phyloP scores from a whole-genome alignment of 345 rosid species.

The Gossypium longicalyx region DNA sequence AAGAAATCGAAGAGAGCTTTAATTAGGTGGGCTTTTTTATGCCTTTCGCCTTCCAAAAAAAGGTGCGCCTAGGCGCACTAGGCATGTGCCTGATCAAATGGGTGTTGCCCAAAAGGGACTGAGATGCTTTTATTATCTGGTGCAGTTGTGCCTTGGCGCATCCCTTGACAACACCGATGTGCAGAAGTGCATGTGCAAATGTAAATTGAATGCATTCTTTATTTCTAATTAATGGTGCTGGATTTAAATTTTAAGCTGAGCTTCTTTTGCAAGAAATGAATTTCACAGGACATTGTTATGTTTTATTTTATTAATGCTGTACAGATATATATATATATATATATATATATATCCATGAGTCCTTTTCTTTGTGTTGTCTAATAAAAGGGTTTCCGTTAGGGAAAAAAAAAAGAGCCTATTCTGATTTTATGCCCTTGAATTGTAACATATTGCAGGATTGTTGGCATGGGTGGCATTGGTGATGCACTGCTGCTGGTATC shows the following conservation, averaged over 20 bases:
- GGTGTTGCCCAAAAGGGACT: not conserved
- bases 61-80: not conserved
- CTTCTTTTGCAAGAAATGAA: not conserved
- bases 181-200: slow-evolving; percentile 40
- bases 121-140: not conserved
- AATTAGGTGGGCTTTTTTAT: not conserved
- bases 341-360: too few species aligned
- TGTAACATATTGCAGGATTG: slow-evolving; percentile 62
- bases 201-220: not conserved
- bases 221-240: not conserved
- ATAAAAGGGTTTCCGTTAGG: not conserved
- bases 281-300: not conserved
- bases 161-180: not conserved
- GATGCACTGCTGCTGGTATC: slow-evolving; percentile 76
- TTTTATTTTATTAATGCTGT: not conserved
- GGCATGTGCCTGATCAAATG: not conserved
- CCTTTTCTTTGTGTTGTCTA: not conserved
- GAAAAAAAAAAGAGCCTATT: not conserved
- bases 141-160: not conserved
- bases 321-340: not conserved
- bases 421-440: not conserved
- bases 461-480: slow-evolving; percentile 97
- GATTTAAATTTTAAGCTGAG: not conserved
- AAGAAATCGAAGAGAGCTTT: not conserved
- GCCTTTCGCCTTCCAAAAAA: not conserved